A percentile compares a stretch with the other conserved stretches of the same genome.
Conservation (phyloP, 108 stramenopile genomes). For the Nannochloropsis oceanica region DNA sequence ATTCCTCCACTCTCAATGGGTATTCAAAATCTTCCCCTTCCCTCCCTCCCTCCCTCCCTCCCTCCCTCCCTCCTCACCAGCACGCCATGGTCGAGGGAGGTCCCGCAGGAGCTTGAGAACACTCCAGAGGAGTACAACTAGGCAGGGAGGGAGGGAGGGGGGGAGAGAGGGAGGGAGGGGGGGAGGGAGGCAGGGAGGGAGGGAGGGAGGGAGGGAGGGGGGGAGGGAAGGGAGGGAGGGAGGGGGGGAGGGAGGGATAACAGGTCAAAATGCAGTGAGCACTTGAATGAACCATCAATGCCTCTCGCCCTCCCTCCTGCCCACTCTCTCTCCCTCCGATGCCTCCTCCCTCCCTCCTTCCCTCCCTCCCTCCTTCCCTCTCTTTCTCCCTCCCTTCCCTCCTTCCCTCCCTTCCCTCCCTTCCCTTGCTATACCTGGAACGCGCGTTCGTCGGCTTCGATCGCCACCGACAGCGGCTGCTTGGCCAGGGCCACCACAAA, state of each 20-base stretch:
- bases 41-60: too few relatives aligned
- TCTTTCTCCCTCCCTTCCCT: not conserved
- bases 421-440: too few relatives aligned
- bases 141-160: too few relatives aligned
- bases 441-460: constrained; percentile 59
- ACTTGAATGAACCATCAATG: too few relatives aligned
- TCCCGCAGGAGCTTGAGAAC: constrained; percentile 37
- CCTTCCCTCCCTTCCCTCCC: constrained; percentile 7
- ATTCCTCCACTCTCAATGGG: too few relatives aligned
- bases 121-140: constrained; percentile 90
- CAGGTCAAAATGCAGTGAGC: not conserved
- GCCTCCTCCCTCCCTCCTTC: too few relatives aligned
- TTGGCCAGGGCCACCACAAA: constrained; percentile 37
- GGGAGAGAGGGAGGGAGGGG: too few relatives aligned
- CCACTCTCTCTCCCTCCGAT: too few relatives aligned
- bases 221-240: not conserved
- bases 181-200: not conserved
- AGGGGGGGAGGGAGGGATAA: not conserved
- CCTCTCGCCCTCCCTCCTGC: too few relatives aligned
- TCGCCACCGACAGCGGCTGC: constrained; percentile 52
- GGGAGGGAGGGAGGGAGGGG: not conserved
- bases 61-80: too few relatives aligned
- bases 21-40: too few relatives aligned
- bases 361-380: not conserved
- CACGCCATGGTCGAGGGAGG: not conserved